These are phyloP conservation scores for Rhynchospora pubera DNA, from an alignment of 176 grass and related monocot genomes.

Conservation along the genomic window DNA sequence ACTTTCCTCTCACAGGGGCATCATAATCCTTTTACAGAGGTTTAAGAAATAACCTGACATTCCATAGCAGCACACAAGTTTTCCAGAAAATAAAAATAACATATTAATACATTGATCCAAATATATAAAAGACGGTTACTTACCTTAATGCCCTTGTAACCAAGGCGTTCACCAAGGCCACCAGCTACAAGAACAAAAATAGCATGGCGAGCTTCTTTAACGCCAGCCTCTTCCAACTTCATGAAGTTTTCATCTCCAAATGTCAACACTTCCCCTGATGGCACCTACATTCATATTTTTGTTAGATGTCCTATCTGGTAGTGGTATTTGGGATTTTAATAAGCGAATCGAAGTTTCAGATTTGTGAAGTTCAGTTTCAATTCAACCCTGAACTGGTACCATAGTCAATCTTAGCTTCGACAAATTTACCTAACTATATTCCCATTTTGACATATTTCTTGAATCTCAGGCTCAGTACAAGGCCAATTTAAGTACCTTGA, in stretches of 20 bases:
- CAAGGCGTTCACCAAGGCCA: slow-evolving; percentile 90
- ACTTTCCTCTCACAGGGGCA: background rate
- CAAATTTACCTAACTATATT: background rate
- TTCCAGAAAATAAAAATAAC: background rate
- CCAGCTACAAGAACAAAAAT: slow-evolving; percentile 99
- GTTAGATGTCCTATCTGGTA: background rate
- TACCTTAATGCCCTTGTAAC: slow-evolving; percentile 99
- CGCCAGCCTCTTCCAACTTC: slow-evolving; percentile 65
- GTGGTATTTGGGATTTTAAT: background rate
- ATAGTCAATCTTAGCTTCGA: background rate
- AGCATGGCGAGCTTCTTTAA: slow-evolving; percentile 67
- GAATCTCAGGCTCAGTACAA: background rate
- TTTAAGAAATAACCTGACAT: background rate
- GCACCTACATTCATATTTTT: slow-evolving; percentile 45
- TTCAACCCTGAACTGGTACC: background rate
- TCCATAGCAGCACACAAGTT: background rate
- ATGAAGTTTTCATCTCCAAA: slow-evolving; percentile 76
- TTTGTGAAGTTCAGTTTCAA: background rate
- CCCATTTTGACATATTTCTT: background rate
- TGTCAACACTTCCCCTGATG: slow-evolving; percentile 67
- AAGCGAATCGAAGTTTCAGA: background rate
- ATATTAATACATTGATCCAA: background rate
- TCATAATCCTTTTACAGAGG: background rate
- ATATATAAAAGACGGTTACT: slow-evolving; percentile 1
- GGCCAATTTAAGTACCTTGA: background rate